phyloP scores from a whole-genome alignment of 2,329 filamentous ascomycete genomes.

The Talaromyces marneffei region DNA sequence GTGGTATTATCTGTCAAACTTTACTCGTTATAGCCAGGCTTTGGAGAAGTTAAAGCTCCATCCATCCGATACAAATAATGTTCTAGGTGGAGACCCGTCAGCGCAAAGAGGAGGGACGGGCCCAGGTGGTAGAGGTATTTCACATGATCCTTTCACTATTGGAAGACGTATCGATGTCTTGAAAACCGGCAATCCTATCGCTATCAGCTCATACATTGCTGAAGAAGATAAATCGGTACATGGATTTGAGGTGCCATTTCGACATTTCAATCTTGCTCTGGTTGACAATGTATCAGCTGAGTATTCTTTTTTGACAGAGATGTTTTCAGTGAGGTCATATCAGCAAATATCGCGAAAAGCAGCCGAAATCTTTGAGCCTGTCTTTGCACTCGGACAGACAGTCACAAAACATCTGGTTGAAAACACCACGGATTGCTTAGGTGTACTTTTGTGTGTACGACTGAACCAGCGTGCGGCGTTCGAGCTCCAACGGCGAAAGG shows the following conservation, averaged over 20 bases:
- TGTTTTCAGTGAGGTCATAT: constrained; percentile 76
- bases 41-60: constrained; percentile 82
- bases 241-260: constrained; percentile 84
- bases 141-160: constrained; percentile 81
- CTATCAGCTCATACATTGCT: constrained; percentile 79
- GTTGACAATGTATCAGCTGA: constrained; percentile 92
- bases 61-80: constrained; percentile 72
- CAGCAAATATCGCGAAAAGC: constrained; percentile 77
- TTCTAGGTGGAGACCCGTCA: constrained; percentile 71
- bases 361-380: constrained; percentile 80
- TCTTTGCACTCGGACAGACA: constrained; percentile 73
- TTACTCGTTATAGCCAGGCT: constrained; percentile 77
- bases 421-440: constrained; percentile 75
- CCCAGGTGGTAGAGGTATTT: constrained; percentile 21
- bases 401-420: constrained; percentile 72
- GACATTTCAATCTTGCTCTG: constrained; percentile 89
- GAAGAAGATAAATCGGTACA: constrained; percentile 84
- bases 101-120: constrained; percentile 50
- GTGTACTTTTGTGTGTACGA: constrained; percentile 82
- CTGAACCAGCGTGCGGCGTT: constrained; percentile 93
- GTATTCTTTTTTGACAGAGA: constrained; percentile 86
- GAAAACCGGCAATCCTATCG: constrained; percentile 64
- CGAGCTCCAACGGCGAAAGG: constrained; percentile 82
- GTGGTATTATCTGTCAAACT: constrained; percentile 95
- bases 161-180: constrained; percentile 81